Conservation (phyloP, 495 filamentous ascomycete species). For the Lasiosphaeriaceae sp. region DNA sequence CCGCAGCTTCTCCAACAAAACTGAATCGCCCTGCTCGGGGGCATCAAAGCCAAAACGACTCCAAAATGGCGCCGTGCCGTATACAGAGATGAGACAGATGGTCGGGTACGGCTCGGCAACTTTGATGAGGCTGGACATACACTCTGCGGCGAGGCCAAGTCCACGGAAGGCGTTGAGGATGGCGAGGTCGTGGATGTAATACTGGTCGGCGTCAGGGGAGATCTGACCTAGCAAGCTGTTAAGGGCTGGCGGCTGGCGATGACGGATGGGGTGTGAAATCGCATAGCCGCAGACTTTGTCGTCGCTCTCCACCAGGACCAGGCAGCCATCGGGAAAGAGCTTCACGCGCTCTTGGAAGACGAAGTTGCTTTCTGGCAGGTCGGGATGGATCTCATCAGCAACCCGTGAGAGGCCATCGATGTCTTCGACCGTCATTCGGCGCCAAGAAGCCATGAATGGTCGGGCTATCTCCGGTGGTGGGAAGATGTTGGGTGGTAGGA, state of each 20-base stretch:
- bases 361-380: constrained; percentile 24
- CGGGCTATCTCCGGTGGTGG: too few species aligned
- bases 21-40: constrained; percentile 4
- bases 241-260: constrained; percentile 28
- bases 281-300: constrained; percentile 29
- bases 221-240: constrained; percentile 26
- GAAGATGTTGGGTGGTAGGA: too few species aligned
- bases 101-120: constrained; percentile 19
- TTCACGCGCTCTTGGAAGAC: constrained; percentile 29
- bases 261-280: constrained; percentile 35
- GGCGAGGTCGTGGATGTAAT: constrained; percentile 39
- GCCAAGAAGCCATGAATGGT: too few species aligned
- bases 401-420: constrained; percentile 21
- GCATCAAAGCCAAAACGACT: constrained; percentile 28
- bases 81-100: constrained; percentile 32
- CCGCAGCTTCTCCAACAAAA: constrained; percentile 22
- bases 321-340: constrained; percentile 31
- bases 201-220: constrained; percentile 27
- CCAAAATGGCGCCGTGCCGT: constrained; percentile 33
- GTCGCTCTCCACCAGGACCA: constrained; percentile 20
- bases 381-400: constrained; percentile 22
- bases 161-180: constrained; percentile 26
- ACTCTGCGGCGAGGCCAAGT: constrained; percentile 17
- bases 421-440: constrained; percentile 15
- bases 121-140: constrained; percentile 12